phyloP scores from a whole-genome alignment of 2,329 filamentous ascomycete genomes.

The Hymenoscyphus repandus region DNA sequence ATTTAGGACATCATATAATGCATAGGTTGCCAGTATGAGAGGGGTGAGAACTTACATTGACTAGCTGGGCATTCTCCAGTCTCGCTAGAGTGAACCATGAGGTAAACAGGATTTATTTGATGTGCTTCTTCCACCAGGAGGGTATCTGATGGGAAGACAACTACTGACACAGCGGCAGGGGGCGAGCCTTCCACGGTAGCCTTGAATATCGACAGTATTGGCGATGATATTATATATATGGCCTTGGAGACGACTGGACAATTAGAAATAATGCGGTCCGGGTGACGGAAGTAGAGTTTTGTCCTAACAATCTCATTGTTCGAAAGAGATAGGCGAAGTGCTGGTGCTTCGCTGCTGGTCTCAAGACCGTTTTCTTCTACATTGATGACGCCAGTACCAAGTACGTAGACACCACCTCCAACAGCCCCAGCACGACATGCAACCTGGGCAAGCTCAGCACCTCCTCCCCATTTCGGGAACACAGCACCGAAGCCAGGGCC shows the following conservation, averaged over 20 bases:
- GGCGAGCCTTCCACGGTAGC: conserved; percentile 69
- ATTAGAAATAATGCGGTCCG: conserved; percentile 12
- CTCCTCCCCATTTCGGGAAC: conserved; percentile 87
- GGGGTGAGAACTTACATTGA: conserved; percentile 70
- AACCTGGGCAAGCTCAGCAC: conserved; percentile 85
- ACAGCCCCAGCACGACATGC: conserved; percentile 87
- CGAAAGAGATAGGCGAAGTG: conserved; percentile 46
- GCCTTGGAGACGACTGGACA: conserved; percentile 47
- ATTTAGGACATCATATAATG: conserved; percentile 80
- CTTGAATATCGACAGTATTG: conserved; percentile 63
- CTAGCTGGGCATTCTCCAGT: conserved; percentile 84
- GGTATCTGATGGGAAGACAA: conserved; percentile 57
- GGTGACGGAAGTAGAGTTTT: conserved; percentile 44
- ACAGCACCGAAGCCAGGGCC: conserved; percentile 86
- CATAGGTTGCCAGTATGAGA: conserved; percentile 17
- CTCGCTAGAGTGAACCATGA: conserved; percentile 76
- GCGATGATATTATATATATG: conserved; percentile 64
- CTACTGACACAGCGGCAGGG: conserved; percentile 65
- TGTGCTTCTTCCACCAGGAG: conserved; percentile 33
- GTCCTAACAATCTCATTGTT: conserved; percentile 54
- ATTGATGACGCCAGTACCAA: conserved; percentile 61
- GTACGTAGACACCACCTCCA: conserved; percentile 84
- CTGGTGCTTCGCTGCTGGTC: conserved; percentile 19
- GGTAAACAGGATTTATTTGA: conserved; percentile 47
- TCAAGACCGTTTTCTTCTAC: conserved; percentile 25